A percentile compares a stretch with the other conserved stretches of the same genome.
Evolutionary conservation across 495 filamentous ascomycete genomes (phyloP).

Genomic region (Hypoxylon trugodes): DNA sequence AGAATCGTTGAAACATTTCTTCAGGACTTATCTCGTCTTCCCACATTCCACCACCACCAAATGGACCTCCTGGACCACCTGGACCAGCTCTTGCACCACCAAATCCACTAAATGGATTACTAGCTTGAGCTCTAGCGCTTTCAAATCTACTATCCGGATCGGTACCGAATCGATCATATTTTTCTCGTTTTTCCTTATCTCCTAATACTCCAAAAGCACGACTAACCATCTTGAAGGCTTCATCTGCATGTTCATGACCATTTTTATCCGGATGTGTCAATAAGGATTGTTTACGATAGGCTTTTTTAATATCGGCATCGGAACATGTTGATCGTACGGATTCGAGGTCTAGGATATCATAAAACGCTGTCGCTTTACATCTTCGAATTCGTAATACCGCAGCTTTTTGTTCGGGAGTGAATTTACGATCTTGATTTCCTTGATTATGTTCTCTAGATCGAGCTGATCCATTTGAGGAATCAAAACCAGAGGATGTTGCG

Average conservation of each 20-base stretch:
- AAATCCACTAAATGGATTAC: constrained; percentile 80
- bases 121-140: constrained; percentile 61
- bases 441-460: constrained; percentile 89
- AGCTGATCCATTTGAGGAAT: constrained; percentile 67
- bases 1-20: constrained; percentile 96
- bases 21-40: constrained; percentile 95
- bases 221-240: constrained; percentile 98
- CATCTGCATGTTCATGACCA: constrained; percentile 94
- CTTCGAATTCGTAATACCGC: constrained; percentile 86
- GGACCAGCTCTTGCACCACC: constrained; percentile 52
- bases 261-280: constrained; percentile 98
- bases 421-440: constrained; percentile 89
- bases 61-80: constrained; percentile 44
- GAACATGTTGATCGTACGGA: constrained; percentile 67
- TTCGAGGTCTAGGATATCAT: constrained; percentile 82
- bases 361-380: constrained; percentile 87
- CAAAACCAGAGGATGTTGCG: constrained; percentile 77
- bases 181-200: constrained; percentile 88
- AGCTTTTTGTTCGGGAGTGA: constrained; percentile 86
- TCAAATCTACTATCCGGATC: constrained; percentile 90
- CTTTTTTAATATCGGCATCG: constrained; percentile 88
- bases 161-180: constrained; percentile 86
- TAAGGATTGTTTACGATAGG: constrained; percentile 89
- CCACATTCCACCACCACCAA: constrained; percentile 70
- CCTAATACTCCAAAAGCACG: constrained; percentile 93